Evolutionary conservation across 306 rosid species (phyloP), one percentile per base, ranked within the genome.

Genomic region (Delonix regia): DNA sequence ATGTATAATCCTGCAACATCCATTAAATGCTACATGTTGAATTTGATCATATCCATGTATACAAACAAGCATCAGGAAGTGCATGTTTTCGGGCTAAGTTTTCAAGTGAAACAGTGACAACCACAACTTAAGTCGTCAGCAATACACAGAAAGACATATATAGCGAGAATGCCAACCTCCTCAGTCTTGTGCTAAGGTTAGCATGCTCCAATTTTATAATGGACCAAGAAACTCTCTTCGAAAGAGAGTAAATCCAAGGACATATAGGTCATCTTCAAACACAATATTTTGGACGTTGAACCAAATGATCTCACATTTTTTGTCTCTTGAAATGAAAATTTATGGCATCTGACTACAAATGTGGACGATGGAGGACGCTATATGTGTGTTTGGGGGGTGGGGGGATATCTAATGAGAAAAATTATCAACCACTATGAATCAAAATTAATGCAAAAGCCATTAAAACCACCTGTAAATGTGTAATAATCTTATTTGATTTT

Each of bases 1-100:
- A 93, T 7, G 97, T 87, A 84, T 93, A 95, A 84, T 95, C 99
- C 98, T 95, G 87, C 65, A 82, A 71, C 71, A 78, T 65, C 61
- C 79, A 81, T 25, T 69, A 57, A 64, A 39, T 30, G 76, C 49
- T 81, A 64, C 47, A 64, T 42, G 62, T 60, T 76, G 33, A 81
- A 83, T 44, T 65, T 72, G 45, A 67, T 76, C 82, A 61, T 21
- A 53, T 30, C 41, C 65, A 60, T 67, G 75, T 75, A 55, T 57
- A 25, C 21, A 64, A 74, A 36, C 74, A 44, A 19, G 77, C 22
- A 76, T 14, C 30, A 64, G 60, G 78, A 84, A 69, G 28, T 59
- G 59, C 14, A 47, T 24, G 24, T 56, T 73, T 57, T 63, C 47
- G 73, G 27, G 66, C 7, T 44, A 51, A 78, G 36, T 45, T 78